Evolutionary conservation across 2,329 filamentous ascomycete species (phyloP), one percentile per base, ranked within the genome.

Genomic region (Grosmannia huntii): DNA sequence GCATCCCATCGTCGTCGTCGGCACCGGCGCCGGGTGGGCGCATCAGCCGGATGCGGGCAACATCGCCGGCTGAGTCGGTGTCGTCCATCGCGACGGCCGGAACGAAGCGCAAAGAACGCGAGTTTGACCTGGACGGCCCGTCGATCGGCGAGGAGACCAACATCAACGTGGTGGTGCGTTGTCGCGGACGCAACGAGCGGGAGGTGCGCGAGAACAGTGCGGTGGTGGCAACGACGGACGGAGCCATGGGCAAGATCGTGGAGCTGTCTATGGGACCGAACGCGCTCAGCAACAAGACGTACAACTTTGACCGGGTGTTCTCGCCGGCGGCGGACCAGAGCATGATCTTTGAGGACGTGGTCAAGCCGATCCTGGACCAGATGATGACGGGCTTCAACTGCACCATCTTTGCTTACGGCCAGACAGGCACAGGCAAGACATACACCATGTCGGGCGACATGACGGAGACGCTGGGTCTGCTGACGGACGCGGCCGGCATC

Each of bases 381-480:
- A 96, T 97, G 79, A 80, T 99, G 49, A 81, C 85, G 27, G 94
- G 94, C 56, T 97, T 89, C 74, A 99, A 99, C 71, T 99, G 94
- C 73, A 99, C 94, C 5, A 96, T 99, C 60, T 99, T 99, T 66
- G 94, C 94, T 38, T 99, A 99, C 70, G 94, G 94, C 28, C 94
- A 99, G 71, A 99, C 94, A 0, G 94, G 94, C 51, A 99, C 94
- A 0, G 94, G 94, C 65, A 99, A 99, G 72, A 99, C 94, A 16
- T 99, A 99, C 72, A 99, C 94, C 27, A 99, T 99, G 94, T 96
- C 92, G 0, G 94, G 94, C 58, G 92, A 99, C 70, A 96, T 99
- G 83, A 89, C 82, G 16, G 89, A 96, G 65, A 89, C 84, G 0
- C 73, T 90, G 44, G 90, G 92, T 1, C 84, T 96, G 60, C 78